A percentile compares a stretch with the other conserved stretches of the same genome.
Conservation (phyloP, 2,329 filamentous ascomycete genomes). For the Hymenoscyphus occultus region DNA sequence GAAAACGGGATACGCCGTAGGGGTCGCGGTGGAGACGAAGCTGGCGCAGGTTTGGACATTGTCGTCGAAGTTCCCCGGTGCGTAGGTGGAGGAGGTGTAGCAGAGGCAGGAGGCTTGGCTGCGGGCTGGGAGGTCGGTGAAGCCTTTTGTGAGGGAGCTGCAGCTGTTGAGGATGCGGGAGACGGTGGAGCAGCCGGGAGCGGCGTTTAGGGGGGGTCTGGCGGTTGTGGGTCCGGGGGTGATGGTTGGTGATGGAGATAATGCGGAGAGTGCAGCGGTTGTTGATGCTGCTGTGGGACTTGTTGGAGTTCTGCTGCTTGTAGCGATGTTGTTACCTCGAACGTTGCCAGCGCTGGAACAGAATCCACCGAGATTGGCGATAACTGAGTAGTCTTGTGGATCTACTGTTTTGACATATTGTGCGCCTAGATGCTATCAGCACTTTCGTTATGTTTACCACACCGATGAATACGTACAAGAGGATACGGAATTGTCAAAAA, state of each 20-base stretch:
- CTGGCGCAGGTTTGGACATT: constrained; percentile 13
- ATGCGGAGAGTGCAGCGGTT: neutral
- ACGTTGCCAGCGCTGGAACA: constrained; percentile 22
- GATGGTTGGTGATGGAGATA: neutral
- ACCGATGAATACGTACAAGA: constrained; percentile 13
- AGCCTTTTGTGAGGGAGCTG: constrained; percentile 6
- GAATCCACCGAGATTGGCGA: constrained; percentile 15
- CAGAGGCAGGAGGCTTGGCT: constrained; percentile 19
- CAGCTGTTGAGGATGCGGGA: constrained; percentile 5
- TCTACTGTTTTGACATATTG: constrained; percentile 17
- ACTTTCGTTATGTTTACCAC: too few relatives aligned
- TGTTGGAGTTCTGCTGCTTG: neutral
- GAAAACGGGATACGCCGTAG: constrained; percentile 10
- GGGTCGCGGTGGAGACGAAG: constrained; percentile 15
- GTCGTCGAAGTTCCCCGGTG: constrained; percentile 16
- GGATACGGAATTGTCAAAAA: constrained; percentile 20
- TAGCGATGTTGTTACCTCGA: neutral
- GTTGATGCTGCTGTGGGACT: constrained; percentile 4
- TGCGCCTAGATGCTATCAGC: neutral
- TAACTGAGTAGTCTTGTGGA: constrained; percentile 11
- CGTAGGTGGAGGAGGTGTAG: constrained; percentile 11
- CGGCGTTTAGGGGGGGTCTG: neutral
- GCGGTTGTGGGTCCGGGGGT: constrained; percentile 3
- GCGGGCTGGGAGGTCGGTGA: neutral
- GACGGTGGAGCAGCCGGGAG: constrained; percentile 13